Evolutionary conservation across 1,139 yeast species (phyloP).

Genomic region (Pichia sp.): DNA sequence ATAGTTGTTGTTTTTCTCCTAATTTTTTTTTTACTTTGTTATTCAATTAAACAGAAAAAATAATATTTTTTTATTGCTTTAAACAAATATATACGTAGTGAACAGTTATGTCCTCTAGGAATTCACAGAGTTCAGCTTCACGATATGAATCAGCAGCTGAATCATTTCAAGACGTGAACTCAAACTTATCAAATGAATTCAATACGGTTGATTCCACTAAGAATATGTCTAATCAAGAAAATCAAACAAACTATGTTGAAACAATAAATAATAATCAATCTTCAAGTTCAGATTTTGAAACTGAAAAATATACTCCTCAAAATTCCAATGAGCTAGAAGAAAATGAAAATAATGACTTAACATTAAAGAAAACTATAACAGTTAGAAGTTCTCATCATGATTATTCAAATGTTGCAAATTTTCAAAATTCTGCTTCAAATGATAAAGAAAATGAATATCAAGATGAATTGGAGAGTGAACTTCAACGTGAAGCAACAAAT

Average conservation of each 20-base stretch:
- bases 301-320: not conserved
- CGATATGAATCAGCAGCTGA: slow-evolving; percentile 14
- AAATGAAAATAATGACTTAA: not conserved
- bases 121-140: slow-evolving; percentile 10
- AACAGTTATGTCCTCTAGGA: slow-evolving; percentile 8
- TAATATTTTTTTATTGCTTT: too few relatives aligned
- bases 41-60: too few relatives aligned
- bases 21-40: too few relatives aligned
- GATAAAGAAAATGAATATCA: slow-evolving; percentile 18
- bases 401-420: slow-evolving; percentile 1
- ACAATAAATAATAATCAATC: not conserved
- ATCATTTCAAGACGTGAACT: slow-evolving; percentile 6
- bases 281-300: not conserved
- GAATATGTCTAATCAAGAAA: too few relatives aligned
- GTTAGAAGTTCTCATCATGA: slow-evolving; percentile 3
- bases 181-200: not conserved
- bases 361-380: slow-evolving; percentile 6
- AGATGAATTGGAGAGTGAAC: slow-evolving; percentile 23
- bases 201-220: not conserved
- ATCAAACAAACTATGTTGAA: too few relatives aligned
- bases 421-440: not conserved
- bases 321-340: not conserved
- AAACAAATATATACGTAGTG: too few relatives aligned
- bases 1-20: too few relatives aligned
- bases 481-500: slow-evolving; percentile 19